Conservation (phyloP, 495 filamentous ascomycete species). For the Penicillium egyptiacum region DNA sequence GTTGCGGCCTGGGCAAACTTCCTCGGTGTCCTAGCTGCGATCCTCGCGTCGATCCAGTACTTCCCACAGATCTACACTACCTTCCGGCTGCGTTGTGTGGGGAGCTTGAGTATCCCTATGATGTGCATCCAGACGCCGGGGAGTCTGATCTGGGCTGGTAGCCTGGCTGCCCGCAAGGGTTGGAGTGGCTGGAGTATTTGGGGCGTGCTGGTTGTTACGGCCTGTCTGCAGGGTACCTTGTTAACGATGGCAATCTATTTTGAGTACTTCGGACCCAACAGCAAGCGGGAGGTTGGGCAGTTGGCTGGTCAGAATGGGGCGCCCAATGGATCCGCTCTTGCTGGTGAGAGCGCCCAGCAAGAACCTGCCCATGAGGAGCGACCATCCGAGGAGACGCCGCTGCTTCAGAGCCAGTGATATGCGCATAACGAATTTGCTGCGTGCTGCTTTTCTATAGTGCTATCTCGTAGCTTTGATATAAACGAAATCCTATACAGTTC, state of each 20-base stretch:
- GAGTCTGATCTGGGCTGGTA: constrained; percentile 82
- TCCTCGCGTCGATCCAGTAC: constrained; percentile 87
- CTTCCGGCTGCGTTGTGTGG: constrained; percentile 75
- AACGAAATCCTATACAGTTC: constrained; percentile 6
- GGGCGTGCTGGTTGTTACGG: constrained; percentile 84
- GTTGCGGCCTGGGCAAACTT: constrained; percentile 78
- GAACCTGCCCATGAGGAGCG: constrained; percentile 34
- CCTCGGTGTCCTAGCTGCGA: constrained; percentile 72
- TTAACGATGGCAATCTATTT: constrained; percentile 79
- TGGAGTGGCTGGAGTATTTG: constrained; percentile 90
- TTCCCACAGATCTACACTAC: constrained; percentile 93
- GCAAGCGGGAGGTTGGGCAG: constrained; percentile 33
- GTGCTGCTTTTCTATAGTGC: neutral
- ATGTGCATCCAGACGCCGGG: constrained; percentile 98
- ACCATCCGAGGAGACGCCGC: constrained; percentile 50
- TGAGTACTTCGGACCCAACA: constrained; percentile 52
- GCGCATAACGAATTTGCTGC: neutral
- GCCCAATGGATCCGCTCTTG: constrained; percentile 31
- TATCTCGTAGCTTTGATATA: constrained; percentile 12
- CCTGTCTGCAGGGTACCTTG: constrained; percentile 79
- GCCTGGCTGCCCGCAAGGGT: constrained; percentile 77
- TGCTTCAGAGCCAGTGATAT: constrained; percentile 36
- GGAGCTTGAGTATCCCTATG: constrained; percentile 92
- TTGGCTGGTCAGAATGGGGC: constrained; percentile 38
- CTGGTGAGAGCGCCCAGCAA: constrained; percentile 11